phyloP scores from a whole-genome alignment of 257 asterid species.

The Leonotis leonurus region DNA sequence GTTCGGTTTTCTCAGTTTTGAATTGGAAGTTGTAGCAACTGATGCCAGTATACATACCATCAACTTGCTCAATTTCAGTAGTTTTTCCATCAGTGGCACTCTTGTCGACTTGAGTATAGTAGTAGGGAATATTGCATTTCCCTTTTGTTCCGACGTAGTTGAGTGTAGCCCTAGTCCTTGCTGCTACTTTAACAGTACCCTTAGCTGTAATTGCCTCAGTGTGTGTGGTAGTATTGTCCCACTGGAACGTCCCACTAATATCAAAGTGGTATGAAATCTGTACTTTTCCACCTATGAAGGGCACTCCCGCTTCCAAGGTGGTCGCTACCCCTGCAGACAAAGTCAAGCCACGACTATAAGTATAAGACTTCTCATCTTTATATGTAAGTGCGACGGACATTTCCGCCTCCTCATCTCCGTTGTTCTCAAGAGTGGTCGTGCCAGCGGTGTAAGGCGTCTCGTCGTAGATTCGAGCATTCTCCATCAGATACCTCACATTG shows the following conservation, averaged over 20 bases:
- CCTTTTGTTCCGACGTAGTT: neutral
- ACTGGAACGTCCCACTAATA: neutral
- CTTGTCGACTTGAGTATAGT: neutral
- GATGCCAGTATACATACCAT: neutral
- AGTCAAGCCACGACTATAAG: neutral
- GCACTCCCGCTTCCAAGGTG: neutral
- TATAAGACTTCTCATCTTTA: neutral
- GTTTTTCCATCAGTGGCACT: neutral
- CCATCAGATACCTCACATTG: neutral
- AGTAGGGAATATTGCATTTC: constrained; percentile 4
- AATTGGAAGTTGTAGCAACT: neutral
- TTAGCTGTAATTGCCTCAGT: neutral
- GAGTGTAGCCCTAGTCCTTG: neutral
- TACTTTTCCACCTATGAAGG: too few relatives aligned
- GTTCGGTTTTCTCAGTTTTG: too few relatives aligned
- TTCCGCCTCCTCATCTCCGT: neutral
- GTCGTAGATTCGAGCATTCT: neutral
- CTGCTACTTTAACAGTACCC: neutral
- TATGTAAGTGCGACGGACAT: neutral
- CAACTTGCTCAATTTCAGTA: neutral
- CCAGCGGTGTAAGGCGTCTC: neutral
- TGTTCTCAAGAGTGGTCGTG: neutral
- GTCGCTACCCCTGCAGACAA: neutral
- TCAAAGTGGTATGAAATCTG: neutral
- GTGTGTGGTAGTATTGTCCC: neutral